Evolutionary conservation across 106 monocot genomes (phyloP).

Genomic region (Allium sativum): DNA sequence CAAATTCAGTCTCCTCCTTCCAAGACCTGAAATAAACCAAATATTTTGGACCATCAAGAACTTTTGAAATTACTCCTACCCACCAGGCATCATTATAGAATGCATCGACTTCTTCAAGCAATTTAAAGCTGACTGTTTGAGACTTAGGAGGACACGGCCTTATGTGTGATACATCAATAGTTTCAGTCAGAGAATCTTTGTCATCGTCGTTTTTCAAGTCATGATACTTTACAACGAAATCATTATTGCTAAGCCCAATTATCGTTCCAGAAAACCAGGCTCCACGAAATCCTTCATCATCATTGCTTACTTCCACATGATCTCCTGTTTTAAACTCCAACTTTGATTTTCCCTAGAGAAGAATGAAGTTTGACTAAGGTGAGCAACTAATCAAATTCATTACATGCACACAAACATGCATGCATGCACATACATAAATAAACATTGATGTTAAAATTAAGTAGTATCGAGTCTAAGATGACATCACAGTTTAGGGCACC

Average conservation of each 20-base stretch:
- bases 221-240: conserved; percentile 12
- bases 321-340: background rate
- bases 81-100: conserved; percentile 78
- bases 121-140: conserved; percentile 18
- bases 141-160: conserved; percentile 42
- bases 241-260: background rate
- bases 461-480: too few species aligned
- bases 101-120: conserved; percentile 79
- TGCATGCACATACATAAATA: too few species aligned
- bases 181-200: conserved; percentile 38
- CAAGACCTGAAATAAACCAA: conserved; percentile 69
- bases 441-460: too few species aligned
- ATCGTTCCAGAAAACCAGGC: conserved; percentile 38
- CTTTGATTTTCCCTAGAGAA: background rate
- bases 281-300: conserved; percentile 70
- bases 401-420: too few species aligned
- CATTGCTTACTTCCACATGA: conserved; percentile 24
- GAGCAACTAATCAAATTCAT: too few species aligned
- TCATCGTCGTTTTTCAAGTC: conserved; percentile 55
- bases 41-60: conserved; percentile 28
- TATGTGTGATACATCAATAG: conserved; percentile 45
- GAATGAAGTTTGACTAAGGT: background rate
- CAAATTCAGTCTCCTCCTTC: conserved; percentile 51
- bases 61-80: conserved; percentile 73
- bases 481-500: too few species aligned